Base-by-base conservation (phyloP, 2,329 filamentous ascomycete species). In the Fusarium begoniae region DNA sequence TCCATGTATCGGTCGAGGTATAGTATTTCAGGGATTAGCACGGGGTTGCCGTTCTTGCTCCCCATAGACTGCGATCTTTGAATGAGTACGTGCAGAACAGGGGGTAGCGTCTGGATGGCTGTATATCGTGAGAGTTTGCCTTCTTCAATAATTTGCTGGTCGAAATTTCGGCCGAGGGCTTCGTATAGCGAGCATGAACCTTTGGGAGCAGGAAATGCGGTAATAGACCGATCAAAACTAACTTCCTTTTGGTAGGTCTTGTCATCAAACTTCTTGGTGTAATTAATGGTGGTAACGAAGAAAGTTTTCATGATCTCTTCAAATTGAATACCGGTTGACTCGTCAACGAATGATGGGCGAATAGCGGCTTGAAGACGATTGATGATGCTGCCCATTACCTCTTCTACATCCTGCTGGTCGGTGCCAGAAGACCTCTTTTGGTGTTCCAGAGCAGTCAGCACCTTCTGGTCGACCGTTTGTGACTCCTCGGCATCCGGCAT, bases 311-410 rank as follows among this genome's bases (percentile, higher is more conserved):
- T 94, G 71, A 98, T 90, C 64, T 90, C 87, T 80, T 98, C 96
- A 26, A 91, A 84, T 81, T 98, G 96, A 73, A 97, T 92, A 7
- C 92, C 93, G 50, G 91, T 85, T 37, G 81, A 88, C 12, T 87
- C 83, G 65, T 84, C 81, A 68, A 94, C 90, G 8, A 88, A 89
- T n/a, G 88, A 88, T 11, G 94, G 89, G 65, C 89, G 91, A 79
- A 98, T 95, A 6, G 96, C 95, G 59, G 94, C 95, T 78, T 96
- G 93, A n/a, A 98, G 86, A 57, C 96, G 93, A 79, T 96, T 95
- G 66, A 98, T 90, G 32, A 98, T 93, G 78, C 96, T 96, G 66
- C 94, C 94, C 84, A 98, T 95, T 51, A 98, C 96, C 82, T 99
- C 96, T 18, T 95, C 95, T 9, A 98, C 96, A 82, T 99, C 96